These are phyloP conservation scores for Neohortaea acidophila DNA, from an alignment of 495 filamentous ascomycete genomes.

Conservation along the genomic window DNA sequence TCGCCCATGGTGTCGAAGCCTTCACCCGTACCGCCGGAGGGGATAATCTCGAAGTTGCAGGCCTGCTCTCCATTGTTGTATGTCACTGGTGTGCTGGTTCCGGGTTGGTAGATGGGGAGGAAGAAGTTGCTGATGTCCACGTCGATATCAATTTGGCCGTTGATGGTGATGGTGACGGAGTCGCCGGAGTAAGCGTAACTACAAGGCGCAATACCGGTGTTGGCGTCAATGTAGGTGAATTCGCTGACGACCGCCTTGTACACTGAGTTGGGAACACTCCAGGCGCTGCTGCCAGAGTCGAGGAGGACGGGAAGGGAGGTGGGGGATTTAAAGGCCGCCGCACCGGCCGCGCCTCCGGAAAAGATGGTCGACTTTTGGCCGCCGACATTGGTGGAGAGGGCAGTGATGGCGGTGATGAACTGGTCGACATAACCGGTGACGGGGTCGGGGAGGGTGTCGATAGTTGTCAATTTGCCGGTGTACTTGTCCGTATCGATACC, in stretches of 20 bases:
- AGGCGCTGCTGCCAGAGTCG: conserved; percentile 13
- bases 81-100: conserved; percentile 5
- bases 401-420: conserved; percentile 14
- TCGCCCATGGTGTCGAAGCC: conserved; percentile 15
- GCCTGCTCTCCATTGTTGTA: conserved; percentile 4
- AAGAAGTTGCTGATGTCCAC: conserved; percentile 14
- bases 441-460: conserved; percentile 11
- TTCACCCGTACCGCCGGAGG: background rate
- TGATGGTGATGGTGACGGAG: conserved; percentile 6
- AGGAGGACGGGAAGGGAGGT: conserved; percentile 14
- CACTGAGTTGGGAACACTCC: conserved; percentile 1
- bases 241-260: conserved; percentile 7
- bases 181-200: conserved; percentile 1
- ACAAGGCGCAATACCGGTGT: conserved; percentile 6
- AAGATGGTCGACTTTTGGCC: conserved; percentile 5
- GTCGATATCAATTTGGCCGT: conserved; percentile 10
- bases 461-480: conserved; percentile 9
- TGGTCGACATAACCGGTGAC: conserved; percentile 7
- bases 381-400: conserved; percentile 3
- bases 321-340: background rate
- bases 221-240: conserved; percentile 12
- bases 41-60: conserved; percentile 8
- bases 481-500: conserved; percentile 14
- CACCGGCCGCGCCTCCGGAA: conserved; percentile 2
- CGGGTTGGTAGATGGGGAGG: conserved; percentile 13